Base-by-base conservation (phyloP, 192 early-diverging fungal species). In the Coemansia sp. region DNA sequence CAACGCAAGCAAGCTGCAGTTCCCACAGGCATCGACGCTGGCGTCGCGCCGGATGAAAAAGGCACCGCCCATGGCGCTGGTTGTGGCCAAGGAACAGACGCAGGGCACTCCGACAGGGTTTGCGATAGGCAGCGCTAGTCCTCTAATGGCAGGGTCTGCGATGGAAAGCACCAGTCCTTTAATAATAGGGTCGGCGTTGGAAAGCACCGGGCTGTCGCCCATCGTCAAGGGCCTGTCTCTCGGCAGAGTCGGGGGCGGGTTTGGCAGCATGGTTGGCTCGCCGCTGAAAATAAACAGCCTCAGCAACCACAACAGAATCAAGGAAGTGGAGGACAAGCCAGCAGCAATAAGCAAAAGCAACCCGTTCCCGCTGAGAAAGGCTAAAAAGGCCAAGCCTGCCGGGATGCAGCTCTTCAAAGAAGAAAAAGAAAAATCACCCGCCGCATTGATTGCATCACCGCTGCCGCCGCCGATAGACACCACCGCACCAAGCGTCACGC, bases 141-240 rank as follows among this genome's bases (percentile, higher is more conserved):
- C 29, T 3, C 3, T 43, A 2, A 41, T 20, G n/a, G n/a, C 65
- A 15, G 52, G 29, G 29, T 29, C 29, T 29, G 29, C 29, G 29
- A 29, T 29, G 29, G 29, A 29, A 29, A 29, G 29, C 29, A 29
- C 29, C 29, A 29, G 29, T 29, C 29, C 29, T 3, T 29, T 43
- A 2, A 41, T 20, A 2, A 29, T 54, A 15, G 49, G 25, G 9
- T 40, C 61, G 32, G 61, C n/a, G 9, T 14, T 43, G 50, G 61
- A 22, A 57, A 79, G 76, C 68, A 79, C 76, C 5, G 76, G 76
- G 0, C 45, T 79, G 49, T 73, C 76, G 50, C 76, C 76, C 3
- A 70, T 79, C 25, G 56, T 79, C 68, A 74, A 63, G 63, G 65
- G 67, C 43, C 45, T 79, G 68, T 65, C 76, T 25, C 56, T 79